Percentiles rank a stretch among this genome's conserved stretches.
Evolutionary conservation across 768 basidiomycete species (phyloP).

Genomic region (Russula virescens): DNA sequence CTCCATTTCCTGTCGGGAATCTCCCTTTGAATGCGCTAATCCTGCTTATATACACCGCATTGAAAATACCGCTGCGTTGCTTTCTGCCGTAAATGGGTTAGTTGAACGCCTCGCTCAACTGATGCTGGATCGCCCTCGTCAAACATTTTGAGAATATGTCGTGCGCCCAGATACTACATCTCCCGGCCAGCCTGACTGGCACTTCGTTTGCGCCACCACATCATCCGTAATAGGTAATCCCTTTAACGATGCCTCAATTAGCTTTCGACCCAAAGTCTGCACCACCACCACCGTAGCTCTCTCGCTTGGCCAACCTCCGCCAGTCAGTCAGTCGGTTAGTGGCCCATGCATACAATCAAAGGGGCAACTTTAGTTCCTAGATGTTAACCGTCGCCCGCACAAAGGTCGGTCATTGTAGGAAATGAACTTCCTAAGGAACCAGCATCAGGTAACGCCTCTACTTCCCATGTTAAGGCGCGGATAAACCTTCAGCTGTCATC

Average conservation of each 20-base stretch:
- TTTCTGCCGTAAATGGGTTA: not conserved
- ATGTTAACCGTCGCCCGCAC: not conserved
- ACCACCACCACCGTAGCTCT: not conserved
- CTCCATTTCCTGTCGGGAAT: no score
- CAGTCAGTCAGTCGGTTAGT: not conserved
- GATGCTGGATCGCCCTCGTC: no score
- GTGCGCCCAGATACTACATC: no score
- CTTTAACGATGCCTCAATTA: slow-evolving; percentile 3
- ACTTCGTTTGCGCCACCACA: not conserved
- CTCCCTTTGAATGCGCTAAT: no score
- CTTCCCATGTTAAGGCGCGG: not conserved
- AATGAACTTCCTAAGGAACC: slow-evolving; percentile 7
- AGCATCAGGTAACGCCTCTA: not conserved
- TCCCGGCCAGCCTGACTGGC: not conserved
- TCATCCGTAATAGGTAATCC: not conserved
- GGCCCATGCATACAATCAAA: not conserved
- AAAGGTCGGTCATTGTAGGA: not conserved
- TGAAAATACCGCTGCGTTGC: not conserved
- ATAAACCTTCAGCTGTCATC: not conserved
- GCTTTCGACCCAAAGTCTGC: not conserved
- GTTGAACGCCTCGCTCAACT: no score
- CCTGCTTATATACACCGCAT: no score
- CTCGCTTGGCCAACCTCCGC: not conserved
- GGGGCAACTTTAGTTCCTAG: not conserved
- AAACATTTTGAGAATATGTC: no score